A percentile compares a stretch with the other conserved stretches of the same genome.
Evolutionary conservation across 768 basidiomycete species (phyloP).

Genomic region (Serendipita vermifera): DNA sequence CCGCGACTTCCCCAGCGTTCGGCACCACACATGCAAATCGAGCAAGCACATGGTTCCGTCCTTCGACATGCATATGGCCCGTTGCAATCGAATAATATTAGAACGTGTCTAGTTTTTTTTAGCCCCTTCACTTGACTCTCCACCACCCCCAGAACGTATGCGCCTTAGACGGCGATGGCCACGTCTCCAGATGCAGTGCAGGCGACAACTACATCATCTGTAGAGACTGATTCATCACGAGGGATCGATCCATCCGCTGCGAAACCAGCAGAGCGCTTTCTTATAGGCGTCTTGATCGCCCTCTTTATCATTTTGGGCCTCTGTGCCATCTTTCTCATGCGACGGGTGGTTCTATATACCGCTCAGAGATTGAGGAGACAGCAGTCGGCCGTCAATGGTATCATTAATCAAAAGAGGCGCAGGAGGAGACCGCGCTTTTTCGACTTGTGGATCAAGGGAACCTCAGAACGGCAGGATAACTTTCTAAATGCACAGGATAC

Average conservation of each 20-base stretch:
- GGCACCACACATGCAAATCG: too few species aligned
- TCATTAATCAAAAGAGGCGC: not conserved
- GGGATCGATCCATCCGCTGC: too few species aligned
- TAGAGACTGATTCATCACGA: not conserved
- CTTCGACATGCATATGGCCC: too few species aligned
- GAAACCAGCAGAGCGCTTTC: not conserved
- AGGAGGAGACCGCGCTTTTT: not conserved
- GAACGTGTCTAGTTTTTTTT: too few species aligned
- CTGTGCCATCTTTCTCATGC: not conserved
- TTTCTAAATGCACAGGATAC: too few species aligned
- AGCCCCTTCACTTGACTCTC: too few species aligned
- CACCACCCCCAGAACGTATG: too few species aligned
- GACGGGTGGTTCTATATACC: not conserved
- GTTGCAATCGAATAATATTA: too few species aligned
- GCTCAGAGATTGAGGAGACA: not conserved
- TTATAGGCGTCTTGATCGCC: conserved; percentile 1
- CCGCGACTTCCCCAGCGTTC: too few species aligned
- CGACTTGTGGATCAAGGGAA: too few species aligned
- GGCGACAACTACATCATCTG: not conserved
- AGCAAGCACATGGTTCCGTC: too few species aligned
- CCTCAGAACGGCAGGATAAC: too few species aligned
- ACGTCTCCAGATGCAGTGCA: not conserved
- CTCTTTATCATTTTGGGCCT: conserved; percentile 1
- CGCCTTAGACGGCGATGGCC: not conserved
- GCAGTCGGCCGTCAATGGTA: not conserved